These are phyloP conservation scores for Lepidium didymum DNA, from an alignment of 345 rosid genomes.

Conservation along the genomic window DNA sequence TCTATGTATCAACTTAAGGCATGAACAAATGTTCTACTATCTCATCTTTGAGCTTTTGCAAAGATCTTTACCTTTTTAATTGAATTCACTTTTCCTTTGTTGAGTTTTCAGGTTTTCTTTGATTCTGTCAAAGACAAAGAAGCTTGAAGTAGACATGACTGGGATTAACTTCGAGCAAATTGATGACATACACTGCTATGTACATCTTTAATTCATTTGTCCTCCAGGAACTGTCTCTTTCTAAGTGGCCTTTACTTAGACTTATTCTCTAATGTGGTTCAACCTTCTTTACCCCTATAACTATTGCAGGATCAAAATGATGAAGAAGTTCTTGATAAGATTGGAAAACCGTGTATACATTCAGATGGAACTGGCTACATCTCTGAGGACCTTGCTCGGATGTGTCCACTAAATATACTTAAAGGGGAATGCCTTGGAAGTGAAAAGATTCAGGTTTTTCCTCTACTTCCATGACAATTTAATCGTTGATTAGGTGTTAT, in stretches of 20 bases:
- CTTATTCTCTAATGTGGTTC: neutral
- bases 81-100: slow-evolving; percentile 4
- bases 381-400: slow-evolving; percentile 65
- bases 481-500: neutral
- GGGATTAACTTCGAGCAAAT: slow-evolving; percentile 14
- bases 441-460: slow-evolving; percentile 1
- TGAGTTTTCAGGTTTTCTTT: slow-evolving; percentile 51
- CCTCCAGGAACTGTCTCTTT: neutral
- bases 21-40: neutral
- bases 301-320: slow-evolving; percentile 41
- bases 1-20: neutral
- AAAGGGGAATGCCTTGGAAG: slow-evolving; percentile 22
- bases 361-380: slow-evolving; percentile 86
- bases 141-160: slow-evolving; percentile 40
- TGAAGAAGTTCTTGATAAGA: slow-evolving; percentile 27
- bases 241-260: neutral
- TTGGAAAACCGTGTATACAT: slow-evolving; percentile 41
- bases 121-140: slow-evolving; percentile 60
- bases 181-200: slow-evolving; percentile 48
- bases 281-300: neutral
- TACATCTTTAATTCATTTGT: slow-evolving; percentile 11
- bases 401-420: slow-evolving; percentile 37
- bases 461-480: neutral
- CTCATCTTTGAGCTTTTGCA: too few relatives aligned
- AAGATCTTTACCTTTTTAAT: neutral